Conservation (phyloP, 1,139 yeast genomes). For the Suhomyces wounanorum region DNA sequence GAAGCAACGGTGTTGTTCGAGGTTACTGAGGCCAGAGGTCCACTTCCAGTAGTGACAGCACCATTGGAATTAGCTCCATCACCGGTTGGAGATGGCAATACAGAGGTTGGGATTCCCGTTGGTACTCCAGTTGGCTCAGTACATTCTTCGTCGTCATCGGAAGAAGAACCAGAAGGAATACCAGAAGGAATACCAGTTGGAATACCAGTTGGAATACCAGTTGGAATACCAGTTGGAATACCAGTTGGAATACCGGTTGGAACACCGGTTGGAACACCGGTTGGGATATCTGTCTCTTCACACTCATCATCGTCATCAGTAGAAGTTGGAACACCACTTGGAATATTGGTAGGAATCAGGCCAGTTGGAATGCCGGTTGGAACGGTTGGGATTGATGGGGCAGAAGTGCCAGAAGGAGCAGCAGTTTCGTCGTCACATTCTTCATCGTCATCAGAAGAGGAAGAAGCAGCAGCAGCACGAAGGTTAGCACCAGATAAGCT, state of each 20-base stretch:
- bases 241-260: constrained; percentile 2
- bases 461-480: constrained; percentile 4
- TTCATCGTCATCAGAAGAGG: constrained; percentile 16
- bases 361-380: constrained; percentile 1
- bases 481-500: constrained; percentile 4
- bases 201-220: constrained; percentile 1
- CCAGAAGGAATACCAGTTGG: constrained; percentile 2
- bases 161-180: not conserved
- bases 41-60: not conserved
- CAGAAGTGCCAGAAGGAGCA: constrained; percentile 1
- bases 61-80: not conserved
- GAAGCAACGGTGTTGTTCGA: constrained; percentile 4
- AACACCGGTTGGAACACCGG: not conserved
- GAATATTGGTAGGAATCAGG: not conserved
- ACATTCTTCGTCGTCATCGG: constrained; percentile 17
- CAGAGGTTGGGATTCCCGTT: not conserved
- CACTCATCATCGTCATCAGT: constrained; percentile 13
- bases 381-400: constrained; percentile 3
- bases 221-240: constrained; percentile 1
- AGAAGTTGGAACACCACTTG: not conserved
- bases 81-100: not conserved
- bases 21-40: constrained; percentile 6
- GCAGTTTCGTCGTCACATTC: constrained; percentile 6
- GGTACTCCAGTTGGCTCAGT: constrained; percentile 4
- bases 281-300: constrained; percentile 13